A percentile compares a stretch with the other conserved stretches of the same genome.
Evolutionary conservation across 768 basidiomycete genomes (phyloP).

Genomic region (Trametes cubensis): DNA sequence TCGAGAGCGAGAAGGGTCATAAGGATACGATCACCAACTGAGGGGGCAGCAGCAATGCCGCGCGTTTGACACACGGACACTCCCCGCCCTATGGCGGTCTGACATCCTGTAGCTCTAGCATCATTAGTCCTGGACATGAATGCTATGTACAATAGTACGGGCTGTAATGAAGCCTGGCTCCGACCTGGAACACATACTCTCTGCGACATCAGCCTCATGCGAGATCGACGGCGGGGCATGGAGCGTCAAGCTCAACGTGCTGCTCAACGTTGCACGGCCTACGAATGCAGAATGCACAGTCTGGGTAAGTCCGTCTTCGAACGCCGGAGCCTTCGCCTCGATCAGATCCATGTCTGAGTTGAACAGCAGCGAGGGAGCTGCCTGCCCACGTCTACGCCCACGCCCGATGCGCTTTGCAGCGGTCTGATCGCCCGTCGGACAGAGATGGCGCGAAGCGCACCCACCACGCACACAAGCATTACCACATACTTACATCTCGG

Average conservation of each 20-base stretch:
- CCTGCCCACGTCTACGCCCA: background rate
- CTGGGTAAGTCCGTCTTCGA: conserved; percentile 4
- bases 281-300: background rate
- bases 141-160: conserved; percentile 1
- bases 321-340: conserved; percentile 3
- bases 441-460: no score
- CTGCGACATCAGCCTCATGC: background rate
- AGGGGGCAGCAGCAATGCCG: conserved; percentile 10
- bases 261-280: background rate
- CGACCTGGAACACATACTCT: background rate
- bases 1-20: conserved; percentile 62
- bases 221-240: no score
- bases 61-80: background rate
- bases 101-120: conserved; percentile 17
- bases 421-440: background rate
- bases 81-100: background rate
- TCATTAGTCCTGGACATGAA: conserved; percentile 4
- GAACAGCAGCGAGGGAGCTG: conserved; percentile 4
- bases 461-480: no score
- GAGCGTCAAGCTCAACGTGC: no score
- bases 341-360: conserved; percentile 11
- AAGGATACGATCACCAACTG: conserved; percentile 41
- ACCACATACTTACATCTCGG: no score
- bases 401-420: background rate
- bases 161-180: background rate